Evolutionary conservation across 2,329 filamentous ascomycete genomes (phyloP), one percentile per base, ranked within the genome.

Genomic region (Sarocladium oryzae): DNA sequence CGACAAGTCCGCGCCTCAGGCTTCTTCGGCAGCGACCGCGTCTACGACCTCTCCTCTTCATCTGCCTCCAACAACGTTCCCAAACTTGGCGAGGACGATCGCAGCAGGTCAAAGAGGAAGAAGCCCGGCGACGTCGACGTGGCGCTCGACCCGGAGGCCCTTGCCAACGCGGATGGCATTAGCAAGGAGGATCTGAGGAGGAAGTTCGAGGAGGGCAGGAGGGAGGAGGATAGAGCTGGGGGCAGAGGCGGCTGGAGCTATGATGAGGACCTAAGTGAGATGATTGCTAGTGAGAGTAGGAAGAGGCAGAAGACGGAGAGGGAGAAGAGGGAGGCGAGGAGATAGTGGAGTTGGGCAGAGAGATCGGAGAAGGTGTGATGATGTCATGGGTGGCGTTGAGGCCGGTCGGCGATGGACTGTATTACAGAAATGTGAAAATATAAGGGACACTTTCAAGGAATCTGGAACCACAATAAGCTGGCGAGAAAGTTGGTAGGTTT

Each of bases 61-160:
- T 69, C n/a, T n/a, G n/a, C 68, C 56, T 73, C 78, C 54, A 70
- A 74, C 20, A 72, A 76, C 54, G 68, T 88, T 1, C 86, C 88
- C 1, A 79, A 95, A 2, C 79, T 99, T 10, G 79, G 82, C 56
- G 89, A 95, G 21, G 87, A 48, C 16, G 77, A 69, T 21, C 75
- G 88, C 61, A 32, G 20, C 10, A 26, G 33, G 8, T 15, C 10
- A 7, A 93, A 95, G 72, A 81, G 89, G 61, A 99, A 97, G 82
- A 96, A 96, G 78, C 91, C 88, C 3, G 93, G 92, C 36, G 93
- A 99, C 65, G 81, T 99, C 21, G 93, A 99, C 59, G 86, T 97
- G 24, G 89, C 90, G 21, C 82, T 99, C 56, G 90, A 97, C 61
- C 82, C 89, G 4, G 92, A 97, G 63, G 79, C 86, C 33, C 68